A percentile compares a stretch with the other conserved stretches of the same genome.
These are phyloP conservation scores for Ganoderma boninense DNA, from an alignment of 1,284 basidiomycete genomes.

Conservation along the genomic window DNA sequence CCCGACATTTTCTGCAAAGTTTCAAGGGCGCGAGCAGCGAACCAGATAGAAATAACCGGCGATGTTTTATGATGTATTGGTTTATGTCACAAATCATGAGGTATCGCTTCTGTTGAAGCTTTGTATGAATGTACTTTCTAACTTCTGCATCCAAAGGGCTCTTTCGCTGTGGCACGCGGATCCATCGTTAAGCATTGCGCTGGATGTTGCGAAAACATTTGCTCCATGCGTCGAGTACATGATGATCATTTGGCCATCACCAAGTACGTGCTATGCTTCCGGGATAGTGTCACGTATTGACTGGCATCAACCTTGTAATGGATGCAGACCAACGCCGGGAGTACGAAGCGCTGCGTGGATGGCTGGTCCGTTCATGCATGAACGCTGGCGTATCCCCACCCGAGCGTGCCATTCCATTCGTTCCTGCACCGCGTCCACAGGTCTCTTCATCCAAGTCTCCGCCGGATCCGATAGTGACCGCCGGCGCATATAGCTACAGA, in stretches of 20 bases:
- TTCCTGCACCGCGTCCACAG: neutral
- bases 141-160: conserved; percentile 47
- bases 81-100: conserved; percentile 76
- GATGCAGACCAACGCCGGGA: conserved; percentile 18
- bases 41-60: conserved; percentile 44
- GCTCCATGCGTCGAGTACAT: conserved; percentile 72
- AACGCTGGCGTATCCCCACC: conserved; percentile 16
- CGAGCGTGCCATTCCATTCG: conserved; percentile 9
- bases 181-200: conserved; percentile 63
- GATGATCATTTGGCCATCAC: conserved; percentile 72
- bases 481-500: neutral
- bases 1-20: neutral
- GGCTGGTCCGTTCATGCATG: conserved; percentile 22
- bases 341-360: conserved; percentile 20
- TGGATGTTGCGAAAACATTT: conserved; percentile 70
- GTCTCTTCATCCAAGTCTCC: neutral
- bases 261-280: conserved; percentile 49
- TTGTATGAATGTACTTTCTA: conserved; percentile 10
- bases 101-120: conserved; percentile 43
- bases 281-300: neutral
- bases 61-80: conserved; percentile 74
- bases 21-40: conserved; percentile 1
- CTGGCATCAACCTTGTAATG: neutral
- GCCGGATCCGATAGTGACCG: neutral
- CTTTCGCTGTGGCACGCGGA: conserved; percentile 71